Percentiles rank a stretch among this genome's conserved stretches.
Conservation (phyloP, 2,329 filamentous ascomycete species). For the Sporothrix dimorphospora region DNA sequence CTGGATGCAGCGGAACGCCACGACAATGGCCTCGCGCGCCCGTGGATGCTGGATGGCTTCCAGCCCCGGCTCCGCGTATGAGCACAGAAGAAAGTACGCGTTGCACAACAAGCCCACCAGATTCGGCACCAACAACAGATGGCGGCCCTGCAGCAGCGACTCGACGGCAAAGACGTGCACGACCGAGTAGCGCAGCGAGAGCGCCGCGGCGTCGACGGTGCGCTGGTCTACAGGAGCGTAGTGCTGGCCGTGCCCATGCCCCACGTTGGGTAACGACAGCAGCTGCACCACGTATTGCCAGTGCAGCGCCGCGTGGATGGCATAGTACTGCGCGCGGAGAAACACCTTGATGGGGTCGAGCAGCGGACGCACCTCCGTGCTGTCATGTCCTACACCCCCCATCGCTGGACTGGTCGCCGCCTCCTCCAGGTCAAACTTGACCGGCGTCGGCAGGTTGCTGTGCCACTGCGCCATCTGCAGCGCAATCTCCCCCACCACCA, state of each 20-base stretch:
- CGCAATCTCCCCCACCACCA: constrained; percentile 34
- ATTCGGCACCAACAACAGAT: constrained; percentile 34
- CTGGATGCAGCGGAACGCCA: constrained; percentile 5
- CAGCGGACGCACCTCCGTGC: not conserved
- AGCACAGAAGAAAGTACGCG: constrained; percentile 32
- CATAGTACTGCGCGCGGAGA: constrained; percentile 34
- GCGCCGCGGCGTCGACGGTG: not conserved
- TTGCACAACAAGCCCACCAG: constrained; percentile 30
- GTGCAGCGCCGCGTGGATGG: constrained; percentile 33
- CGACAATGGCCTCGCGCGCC: not conserved
- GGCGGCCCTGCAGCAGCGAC: constrained; percentile 32
- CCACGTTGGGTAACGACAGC: constrained; percentile 22
- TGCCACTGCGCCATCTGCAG: constrained; percentile 34
- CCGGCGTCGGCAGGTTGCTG: constrained; percentile 29
- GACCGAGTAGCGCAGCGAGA: constrained; percentile 25
- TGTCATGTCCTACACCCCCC: not conserved
- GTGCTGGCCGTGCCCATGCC: not conserved
- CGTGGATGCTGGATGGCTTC: constrained; percentile 26
- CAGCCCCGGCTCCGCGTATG: constrained; percentile 27
- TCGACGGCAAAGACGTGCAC: constrained; percentile 33
- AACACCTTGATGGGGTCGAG: constrained; percentile 23
- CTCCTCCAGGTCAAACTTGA: constrained; percentile 29
- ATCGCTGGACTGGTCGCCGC: not conserved
- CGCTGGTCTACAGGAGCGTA: not conserved
- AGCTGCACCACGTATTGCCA: constrained; percentile 35